These are phyloP conservation scores for Metschnikowia cubensis DNA, from an alignment of 805 yeast genomes.

Conservation along the genomic window DNA sequence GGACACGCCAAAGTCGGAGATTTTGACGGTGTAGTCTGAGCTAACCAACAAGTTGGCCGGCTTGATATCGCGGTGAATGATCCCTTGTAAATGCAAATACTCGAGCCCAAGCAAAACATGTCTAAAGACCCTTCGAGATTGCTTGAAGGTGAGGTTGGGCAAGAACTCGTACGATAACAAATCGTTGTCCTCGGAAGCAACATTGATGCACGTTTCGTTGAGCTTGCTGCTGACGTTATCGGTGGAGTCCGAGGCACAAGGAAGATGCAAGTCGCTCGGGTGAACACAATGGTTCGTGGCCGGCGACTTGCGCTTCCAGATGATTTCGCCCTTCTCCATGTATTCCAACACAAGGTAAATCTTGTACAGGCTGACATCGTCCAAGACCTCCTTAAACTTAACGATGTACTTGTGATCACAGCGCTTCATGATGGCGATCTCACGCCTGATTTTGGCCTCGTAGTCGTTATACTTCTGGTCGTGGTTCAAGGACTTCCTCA, in stretches of 20 bases:
- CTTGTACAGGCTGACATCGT: slow-evolving; percentile 77
- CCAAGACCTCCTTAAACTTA: slow-evolving; percentile 60
- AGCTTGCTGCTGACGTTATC: slow-evolving; percentile 6
- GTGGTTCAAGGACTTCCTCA: slow-evolving; percentile 26
- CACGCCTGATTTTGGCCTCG: slow-evolving; percentile 37
- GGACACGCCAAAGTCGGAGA: slow-evolving; percentile 96
- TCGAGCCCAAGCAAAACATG: slow-evolving; percentile 87
- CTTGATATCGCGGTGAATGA: slow-evolving; percentile 91
- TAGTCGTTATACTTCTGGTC: slow-evolving; percentile 23
- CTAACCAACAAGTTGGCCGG: slow-evolving; percentile 86
- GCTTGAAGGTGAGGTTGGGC: slow-evolving; percentile 64
- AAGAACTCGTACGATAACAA: slow-evolving; percentile 21
- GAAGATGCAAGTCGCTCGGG: background rate
- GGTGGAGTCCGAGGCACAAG: slow-evolving; percentile 1
- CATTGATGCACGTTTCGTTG: background rate
- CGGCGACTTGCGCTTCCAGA: slow-evolving; percentile 51
- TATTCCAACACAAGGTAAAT: slow-evolving; percentile 89
- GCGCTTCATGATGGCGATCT: slow-evolving; percentile 46
- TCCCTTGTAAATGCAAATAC: slow-evolving; percentile 84
- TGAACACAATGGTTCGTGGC: slow-evolving; percentile 7
- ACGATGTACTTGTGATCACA: slow-evolving; percentile 43
- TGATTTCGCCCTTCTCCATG: slow-evolving; percentile 84
- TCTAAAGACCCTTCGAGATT: slow-evolving; percentile 68
- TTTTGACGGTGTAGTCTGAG: slow-evolving; percentile 71
- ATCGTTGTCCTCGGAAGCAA: slow-evolving; percentile 19